Evolutionary conservation across 2,329 filamentous ascomycete species (phyloP).

Genomic region (Aspergillus ruber): DNA sequence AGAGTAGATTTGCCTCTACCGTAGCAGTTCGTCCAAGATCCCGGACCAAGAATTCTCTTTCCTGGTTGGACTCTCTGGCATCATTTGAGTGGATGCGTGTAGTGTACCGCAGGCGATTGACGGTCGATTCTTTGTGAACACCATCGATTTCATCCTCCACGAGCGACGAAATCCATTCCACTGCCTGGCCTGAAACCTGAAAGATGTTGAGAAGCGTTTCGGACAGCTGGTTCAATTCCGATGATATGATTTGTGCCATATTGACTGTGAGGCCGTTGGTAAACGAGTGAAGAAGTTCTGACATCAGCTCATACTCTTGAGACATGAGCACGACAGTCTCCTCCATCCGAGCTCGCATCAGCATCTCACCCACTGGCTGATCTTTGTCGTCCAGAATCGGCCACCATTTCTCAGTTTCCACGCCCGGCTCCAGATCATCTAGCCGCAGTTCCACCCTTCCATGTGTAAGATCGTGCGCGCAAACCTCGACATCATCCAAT

Average conservation of each 20-base stretch:
- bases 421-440: slow-evolving; percentile 68
- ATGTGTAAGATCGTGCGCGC: slow-evolving; percentile 41
- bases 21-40: slow-evolving; percentile 60
- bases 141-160: slow-evolving; percentile 98
- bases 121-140: slow-evolving; percentile 70
- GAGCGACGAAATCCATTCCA: slow-evolving; percentile 85
- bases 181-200: slow-evolving; percentile 77
- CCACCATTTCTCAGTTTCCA: slow-evolving; percentile 83
- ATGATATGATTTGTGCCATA: slow-evolving; percentile 71
- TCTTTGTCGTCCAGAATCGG: slow-evolving; percentile 70
- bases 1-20: slow-evolving; percentile 84
- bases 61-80: slow-evolving; percentile 49
- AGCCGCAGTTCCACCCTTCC: slow-evolving; percentile 71
- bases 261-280: slow-evolving; percentile 75
- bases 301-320: slow-evolving; percentile 76
- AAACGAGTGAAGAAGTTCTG: slow-evolving; percentile 78
- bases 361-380: slow-evolving; percentile 72
- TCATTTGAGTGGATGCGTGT: slow-evolving; percentile 60
- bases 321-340: slow-evolving; percentile 85
- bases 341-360: slow-evolving; percentile 75
- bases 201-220: slow-evolving; percentile 91
- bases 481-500: slow-evolving; percentile 42
- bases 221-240: slow-evolving; percentile 70
- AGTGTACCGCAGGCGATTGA: slow-evolving; percentile 55
- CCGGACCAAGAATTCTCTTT: slow-evolving; percentile 55